These are phyloP conservation scores for Trypanosomatidae sp. DNA, from an alignment of 208 protist genomes.

Conservation along the genomic window DNA sequence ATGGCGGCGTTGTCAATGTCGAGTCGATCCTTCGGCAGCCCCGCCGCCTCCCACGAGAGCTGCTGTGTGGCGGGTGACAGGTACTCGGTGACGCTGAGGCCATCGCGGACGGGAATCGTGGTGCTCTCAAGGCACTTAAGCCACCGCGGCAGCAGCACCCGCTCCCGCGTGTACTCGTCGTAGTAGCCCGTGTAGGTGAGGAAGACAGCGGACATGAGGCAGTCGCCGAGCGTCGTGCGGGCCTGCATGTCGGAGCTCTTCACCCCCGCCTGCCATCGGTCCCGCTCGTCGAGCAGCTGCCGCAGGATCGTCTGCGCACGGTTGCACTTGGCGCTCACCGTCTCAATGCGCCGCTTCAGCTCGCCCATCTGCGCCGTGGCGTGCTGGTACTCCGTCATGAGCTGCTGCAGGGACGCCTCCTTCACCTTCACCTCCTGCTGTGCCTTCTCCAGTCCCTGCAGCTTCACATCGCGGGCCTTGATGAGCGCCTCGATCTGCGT, in stretches of 20 bases:
- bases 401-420: conserved; percentile 81
- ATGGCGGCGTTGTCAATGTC: conserved; percentile 99
- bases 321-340: conserved; percentile 90
- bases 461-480: conserved; percentile 57
- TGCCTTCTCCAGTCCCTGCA: conserved; percentile 47
- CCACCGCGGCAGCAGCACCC: conserved; percentile 91
- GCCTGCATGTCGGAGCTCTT: conserved; percentile 86
- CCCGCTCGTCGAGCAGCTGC: conserved; percentile 92
- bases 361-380: conserved; percentile 93
- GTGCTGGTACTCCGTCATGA: conserved; percentile 95
- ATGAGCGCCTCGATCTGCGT: conserved; percentile 90
- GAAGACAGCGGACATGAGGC: conserved; percentile 94
- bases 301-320: conserved; percentile 92
- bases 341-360: conserved; percentile 90
- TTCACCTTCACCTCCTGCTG: conserved; percentile 85
- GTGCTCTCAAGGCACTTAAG: conserved; percentile 51
- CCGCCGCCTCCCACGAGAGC: conserved; percentile 93
- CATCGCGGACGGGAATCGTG: conserved; percentile 69
- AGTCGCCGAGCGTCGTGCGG: conserved; percentile 95
- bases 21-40: conserved; percentile 96
- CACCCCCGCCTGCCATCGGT: conserved; percentile 94
- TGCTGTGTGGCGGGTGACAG: conserved; percentile 93
- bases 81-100: conserved; percentile 89
- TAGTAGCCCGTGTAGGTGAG: conserved; percentile 99
- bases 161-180: conserved; percentile 93